Evolutionary conservation across 257 asterid species (phyloP), one percentile per base, ranked within the genome.

Genomic region (Cordia subcordata): DNA sequence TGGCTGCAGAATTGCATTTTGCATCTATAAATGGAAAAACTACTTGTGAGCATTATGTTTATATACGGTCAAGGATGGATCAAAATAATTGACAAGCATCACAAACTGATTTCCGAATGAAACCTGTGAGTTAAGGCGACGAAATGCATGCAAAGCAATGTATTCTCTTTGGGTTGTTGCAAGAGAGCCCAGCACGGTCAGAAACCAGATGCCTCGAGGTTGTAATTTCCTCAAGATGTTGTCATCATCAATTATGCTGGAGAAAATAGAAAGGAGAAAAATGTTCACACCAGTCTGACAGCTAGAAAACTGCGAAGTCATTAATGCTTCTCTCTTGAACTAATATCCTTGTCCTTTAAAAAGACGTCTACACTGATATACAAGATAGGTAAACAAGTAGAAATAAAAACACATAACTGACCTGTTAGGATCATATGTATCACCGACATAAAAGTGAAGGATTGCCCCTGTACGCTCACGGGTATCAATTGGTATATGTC

Each of bases 121-220:
- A 65, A 92, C 99, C 99, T 92, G 94, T 66, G 81, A 23, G 71
- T 82, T 84, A 64, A 92, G 99, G 66, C 96, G 99, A 20, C 96
- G 97, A 67, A 92, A 92, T 54, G 97, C 97, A 74, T 92, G 96
- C 67, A 92, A 74, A 39, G 94, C 99, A 40, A 92, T 74, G 57
- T 92, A 92, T 72, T 88, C 99, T 46, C 99, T 83, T 68, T 88
- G 96, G 35, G 96, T 92, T 76, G 99, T 86, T 38, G 99, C 99
- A 58, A 86, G 86, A 68, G 99, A 79, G 42, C 99, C 97, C 56
- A 92, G 94, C 69, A 74, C 79, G 37, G 95, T 88, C 61, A 92
- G 77, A 82, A 81, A 83, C 99, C 99, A 92, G 63, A 80, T 59
- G 57, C 86, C 85, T 75, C 95, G 87, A 47, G 91, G 94, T 20